Evolutionary conservation across 2,329 filamentous ascomycete species (phyloP).

Genomic region (Sclerotinia trifoliorum): DNA sequence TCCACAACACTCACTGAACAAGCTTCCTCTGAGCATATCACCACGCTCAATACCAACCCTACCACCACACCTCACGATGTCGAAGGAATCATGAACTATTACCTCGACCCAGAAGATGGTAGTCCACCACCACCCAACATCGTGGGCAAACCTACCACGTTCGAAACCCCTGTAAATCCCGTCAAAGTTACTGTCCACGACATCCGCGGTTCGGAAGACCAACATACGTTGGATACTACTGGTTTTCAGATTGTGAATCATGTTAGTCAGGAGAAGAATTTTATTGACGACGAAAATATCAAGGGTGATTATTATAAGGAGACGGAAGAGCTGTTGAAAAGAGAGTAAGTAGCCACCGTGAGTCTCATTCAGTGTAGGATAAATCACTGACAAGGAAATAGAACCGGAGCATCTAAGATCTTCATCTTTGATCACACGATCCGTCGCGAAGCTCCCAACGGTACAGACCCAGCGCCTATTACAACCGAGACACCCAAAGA

Average conservation of each 20-base stretch:
- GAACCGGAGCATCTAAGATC: constrained; percentile 55
- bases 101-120: constrained; percentile 28
- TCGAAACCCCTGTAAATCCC: not conserved
- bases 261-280: constrained; percentile 40
- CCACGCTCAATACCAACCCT: not conserved
- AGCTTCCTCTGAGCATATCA: constrained; percentile 1
- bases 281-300: constrained; percentile 41
- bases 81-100: constrained; percentile 27
- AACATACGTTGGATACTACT: constrained; percentile 45
- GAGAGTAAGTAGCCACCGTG: constrained; percentile 29
- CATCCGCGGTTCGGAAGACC: constrained; percentile 46
- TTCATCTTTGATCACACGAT: constrained; percentile 65
- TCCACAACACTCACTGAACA: constrained; percentile 19
- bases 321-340: constrained; percentile 41
- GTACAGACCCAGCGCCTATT: constrained; percentile 28
- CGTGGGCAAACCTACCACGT: constrained; percentile 19
- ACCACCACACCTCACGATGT: constrained; percentile 25
- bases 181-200: constrained; percentile 41
- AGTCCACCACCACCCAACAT: constrained; percentile 27
- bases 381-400: constrained; percentile 34
- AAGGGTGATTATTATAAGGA: constrained; percentile 41
- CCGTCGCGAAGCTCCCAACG: constrained; percentile 41
- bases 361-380: not conserved
- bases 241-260: constrained; percentile 44
- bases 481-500: not conserved